phyloP scores from a whole-genome alignment of 371 early-diverging fungal genomes.

The Mucor piriformis region DNA sequence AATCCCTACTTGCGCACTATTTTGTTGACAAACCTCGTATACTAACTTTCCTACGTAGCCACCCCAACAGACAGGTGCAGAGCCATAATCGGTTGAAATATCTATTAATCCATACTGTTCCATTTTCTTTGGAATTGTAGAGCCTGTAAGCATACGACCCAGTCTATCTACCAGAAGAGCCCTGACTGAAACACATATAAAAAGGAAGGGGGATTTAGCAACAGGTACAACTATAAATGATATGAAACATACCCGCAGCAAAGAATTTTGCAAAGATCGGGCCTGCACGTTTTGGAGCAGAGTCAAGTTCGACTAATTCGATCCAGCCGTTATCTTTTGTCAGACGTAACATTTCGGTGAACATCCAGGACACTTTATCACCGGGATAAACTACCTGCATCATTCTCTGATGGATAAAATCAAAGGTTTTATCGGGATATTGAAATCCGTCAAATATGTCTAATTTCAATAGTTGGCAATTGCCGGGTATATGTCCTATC shows the following conservation, averaged over 20 bases:
- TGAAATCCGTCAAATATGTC: conserved; percentile 25
- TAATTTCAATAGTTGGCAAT: conserved; percentile 18
- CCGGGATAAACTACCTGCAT: conserved; percentile 28
- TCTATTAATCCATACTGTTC: conserved; percentile 30
- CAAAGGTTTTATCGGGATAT: conserved; percentile 29
- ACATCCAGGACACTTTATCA: conserved; percentile 26
- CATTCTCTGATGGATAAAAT: conserved; percentile 41
- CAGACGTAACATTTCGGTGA: conserved; percentile 31
- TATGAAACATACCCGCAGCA: conserved; percentile 8
- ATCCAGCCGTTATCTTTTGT: conserved; percentile 42
- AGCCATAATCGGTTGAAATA: conserved; percentile 35
- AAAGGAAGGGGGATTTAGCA: too few species aligned
- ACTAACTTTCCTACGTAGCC: conserved; percentile 44
- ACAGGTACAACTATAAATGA: too few species aligned
- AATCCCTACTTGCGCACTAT: too few species aligned
- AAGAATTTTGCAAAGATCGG: conserved; percentile 18
- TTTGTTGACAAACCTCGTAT: conserved; percentile 35
- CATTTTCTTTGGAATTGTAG: conserved; percentile 17
- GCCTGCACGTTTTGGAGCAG: conserved; percentile 19
- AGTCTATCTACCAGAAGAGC: conserved; percentile 1
- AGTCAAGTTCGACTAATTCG: conserved; percentile 35
- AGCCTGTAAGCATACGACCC: conserved; percentile 25
- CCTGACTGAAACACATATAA: neutral
- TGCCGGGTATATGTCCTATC: conserved; percentile 26
- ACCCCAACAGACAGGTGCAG: conserved; percentile 49